A percentile compares a stretch with the other conserved stretches of the same genome.
These are phyloP conservation scores for Penicillium atrosanguineum DNA, from an alignment of 495 filamentous ascomycete genomes.

Conservation along the genomic window DNA sequence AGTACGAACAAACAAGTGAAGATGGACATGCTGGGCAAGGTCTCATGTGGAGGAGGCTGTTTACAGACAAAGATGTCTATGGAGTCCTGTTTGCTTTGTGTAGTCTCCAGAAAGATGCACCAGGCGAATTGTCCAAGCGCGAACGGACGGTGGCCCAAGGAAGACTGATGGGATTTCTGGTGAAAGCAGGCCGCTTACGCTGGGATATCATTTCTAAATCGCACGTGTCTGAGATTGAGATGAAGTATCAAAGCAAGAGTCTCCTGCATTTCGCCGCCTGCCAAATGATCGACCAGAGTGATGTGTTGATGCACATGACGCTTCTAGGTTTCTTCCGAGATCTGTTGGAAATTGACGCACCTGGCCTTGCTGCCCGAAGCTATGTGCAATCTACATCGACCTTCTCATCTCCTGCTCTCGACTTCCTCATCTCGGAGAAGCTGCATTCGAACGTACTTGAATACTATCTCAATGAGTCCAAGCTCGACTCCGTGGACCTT, in stretches of 20 bases:
- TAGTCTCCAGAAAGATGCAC: constrained; percentile 42
- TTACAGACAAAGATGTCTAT: constrained; percentile 67
- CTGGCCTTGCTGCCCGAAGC: constrained; percentile 32
- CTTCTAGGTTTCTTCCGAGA: constrained; percentile 73
- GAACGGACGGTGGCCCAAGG: constrained; percentile 78
- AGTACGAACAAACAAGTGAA: constrained; percentile 35
- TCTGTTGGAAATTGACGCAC: constrained; percentile 51
- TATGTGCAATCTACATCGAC: constrained; percentile 37
- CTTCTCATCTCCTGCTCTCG: constrained; percentile 52
- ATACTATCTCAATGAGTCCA: constrained; percentile 52
- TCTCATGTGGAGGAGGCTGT: constrained; percentile 69
- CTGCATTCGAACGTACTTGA: constrained; percentile 49
- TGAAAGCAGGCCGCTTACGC: constrained; percentile 62
- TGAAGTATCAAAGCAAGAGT: constrained; percentile 51
- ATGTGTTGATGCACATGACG: constrained; percentile 77
- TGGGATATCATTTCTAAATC: constrained; percentile 59
- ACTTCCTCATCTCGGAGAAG: constrained; percentile 52
- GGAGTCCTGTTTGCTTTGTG: constrained; percentile 60
- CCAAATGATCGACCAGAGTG: constrained; percentile 70
- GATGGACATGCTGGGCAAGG: constrained; percentile 56
- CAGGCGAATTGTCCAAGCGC: constrained; percentile 49
- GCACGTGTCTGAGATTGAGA: constrained; percentile 59
- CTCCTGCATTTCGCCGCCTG: constrained; percentile 72
- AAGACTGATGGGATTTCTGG: constrained; percentile 67
- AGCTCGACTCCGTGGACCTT: constrained; percentile 50